phyloP scores from a whole-genome alignment of 2,329 filamentous ascomycete genomes.

The Verticillium longisporum region DNA sequence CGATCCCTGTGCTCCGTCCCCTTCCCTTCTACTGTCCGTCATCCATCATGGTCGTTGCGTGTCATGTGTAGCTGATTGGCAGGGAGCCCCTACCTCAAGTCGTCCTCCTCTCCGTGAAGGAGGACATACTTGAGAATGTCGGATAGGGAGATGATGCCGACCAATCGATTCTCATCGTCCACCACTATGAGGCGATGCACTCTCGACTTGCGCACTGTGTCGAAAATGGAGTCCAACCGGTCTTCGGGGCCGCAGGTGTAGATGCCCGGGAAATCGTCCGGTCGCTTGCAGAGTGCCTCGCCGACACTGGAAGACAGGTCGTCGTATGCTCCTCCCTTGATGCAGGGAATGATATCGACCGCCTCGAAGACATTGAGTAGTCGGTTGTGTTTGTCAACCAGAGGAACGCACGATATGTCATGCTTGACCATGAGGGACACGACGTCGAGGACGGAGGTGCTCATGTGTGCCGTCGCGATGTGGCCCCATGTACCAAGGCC shows the following conservation, averaged over 20 bases:
- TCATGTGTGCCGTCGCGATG: slow-evolving; percentile 79
- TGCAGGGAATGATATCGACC: slow-evolving; percentile 92
- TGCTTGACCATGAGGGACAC: slow-evolving; percentile 88
- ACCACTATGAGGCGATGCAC: slow-evolving; percentile 92
- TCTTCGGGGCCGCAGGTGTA: slow-evolving; percentile 93
- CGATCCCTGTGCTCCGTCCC: too few species aligned
- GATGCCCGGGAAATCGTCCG: slow-evolving; percentile 90
- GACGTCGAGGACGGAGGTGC: slow-evolving; percentile 85
- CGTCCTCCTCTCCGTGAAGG: slow-evolving; percentile 64
- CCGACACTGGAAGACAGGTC: slow-evolving; percentile 81
- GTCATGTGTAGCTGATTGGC: background rate
- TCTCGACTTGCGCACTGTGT: slow-evolving; percentile 89
- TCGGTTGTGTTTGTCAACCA: slow-evolving; percentile 69
- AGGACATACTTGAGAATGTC: slow-evolving; percentile 96
- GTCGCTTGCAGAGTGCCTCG: slow-evolving; percentile 78
- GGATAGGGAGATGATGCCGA: slow-evolving; percentile 85
- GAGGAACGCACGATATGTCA: slow-evolving; percentile 92
- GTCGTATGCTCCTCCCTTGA: slow-evolving; percentile 89
- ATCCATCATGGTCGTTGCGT: background rate
- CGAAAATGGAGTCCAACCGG: slow-evolving; percentile 89
- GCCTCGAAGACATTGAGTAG: slow-evolving; percentile 97
- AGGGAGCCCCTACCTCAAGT: background rate
- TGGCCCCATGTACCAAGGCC: slow-evolving; percentile 78
- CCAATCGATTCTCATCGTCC: slow-evolving; percentile 79
- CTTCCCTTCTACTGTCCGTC: background rate